phyloP scores from a whole-genome alignment of 192 early-diverging fungal species.

The Gorgonomyces haynaldii region DNA sequence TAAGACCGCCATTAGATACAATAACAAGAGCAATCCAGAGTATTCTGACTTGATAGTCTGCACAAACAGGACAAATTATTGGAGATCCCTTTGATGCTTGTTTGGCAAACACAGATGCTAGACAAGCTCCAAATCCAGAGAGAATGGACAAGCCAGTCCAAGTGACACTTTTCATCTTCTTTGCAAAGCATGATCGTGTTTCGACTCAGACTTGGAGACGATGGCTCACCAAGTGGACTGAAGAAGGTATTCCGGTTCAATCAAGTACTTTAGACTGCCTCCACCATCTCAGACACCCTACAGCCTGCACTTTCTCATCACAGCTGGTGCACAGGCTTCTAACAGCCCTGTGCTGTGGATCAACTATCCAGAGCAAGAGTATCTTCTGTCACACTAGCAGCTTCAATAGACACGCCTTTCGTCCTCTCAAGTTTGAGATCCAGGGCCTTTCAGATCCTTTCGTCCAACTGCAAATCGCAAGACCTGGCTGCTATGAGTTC shows the following conservation, averaged over 20 bases:
- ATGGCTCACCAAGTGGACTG: conserved; percentile 41
- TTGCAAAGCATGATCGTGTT: conserved; percentile 21
- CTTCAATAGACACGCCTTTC: background rate
- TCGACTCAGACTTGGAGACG: conserved; percentile 38
- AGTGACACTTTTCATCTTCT: background rate
- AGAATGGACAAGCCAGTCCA: no score
- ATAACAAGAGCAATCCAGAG: no score
- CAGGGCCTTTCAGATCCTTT: conserved; percentile 21
- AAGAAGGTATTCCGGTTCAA: conserved; percentile 19
- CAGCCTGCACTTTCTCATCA: conserved; percentile 66
- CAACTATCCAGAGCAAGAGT: conserved; percentile 77
- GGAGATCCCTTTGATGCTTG: no score
- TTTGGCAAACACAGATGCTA: no score
- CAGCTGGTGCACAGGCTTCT: conserved; percentile 61
- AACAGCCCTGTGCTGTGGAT: conserved; percentile 62
- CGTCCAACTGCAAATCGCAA: conserved; percentile 17
- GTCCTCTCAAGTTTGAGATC: conserved; percentile 16
- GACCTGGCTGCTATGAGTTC: conserved; percentile 43
- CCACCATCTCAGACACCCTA: conserved; percentile 49
- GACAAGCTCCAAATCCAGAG: no score
- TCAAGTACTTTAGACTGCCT: conserved; percentile 66
- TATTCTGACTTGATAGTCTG: no score
- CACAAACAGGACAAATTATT: no score
- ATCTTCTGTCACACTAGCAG: conserved; percentile 7
- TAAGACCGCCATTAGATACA: no score